Base-by-base conservation (phyloP, 768 basidiomycete genomes). In the Ramaria sp. region DNA sequence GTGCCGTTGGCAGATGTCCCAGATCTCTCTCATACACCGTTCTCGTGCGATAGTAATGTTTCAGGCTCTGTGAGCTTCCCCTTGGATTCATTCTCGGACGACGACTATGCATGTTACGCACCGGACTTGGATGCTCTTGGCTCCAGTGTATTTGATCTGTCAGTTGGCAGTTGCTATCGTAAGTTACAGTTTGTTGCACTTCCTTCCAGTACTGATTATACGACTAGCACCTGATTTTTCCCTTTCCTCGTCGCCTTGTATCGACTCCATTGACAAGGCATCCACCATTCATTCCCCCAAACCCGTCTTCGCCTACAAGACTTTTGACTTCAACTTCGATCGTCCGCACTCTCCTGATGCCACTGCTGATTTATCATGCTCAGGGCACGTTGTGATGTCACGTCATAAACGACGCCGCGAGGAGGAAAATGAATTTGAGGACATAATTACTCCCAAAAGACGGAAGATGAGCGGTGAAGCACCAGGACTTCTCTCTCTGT, bases 261-360 rank as follows among this genome's bases (percentile, higher is more conserved):
- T n/a, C 13, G 24, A 37, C 15, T 19, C 51, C 31, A 17, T 45
- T 27, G 39, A 57, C 12, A 15, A 37, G 17, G 47, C 49, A 12
- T 37, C 20, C 27, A 57, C 34, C n/a, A 57, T 57, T 49, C 48
- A 57, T 49, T 57, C 55, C 11, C 55, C 55, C 2, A 57, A 49
- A 42, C 55, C 55, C 10, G 55, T 57, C 24, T 57, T 57, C 38
- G 55, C 11, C 3, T 57, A 57, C 34, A 48, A 19, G 22, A 57
- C 47, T 10, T 47, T 57, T n/a, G 31, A 57, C 31, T 57, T 57
- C 37, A 45, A 57, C 37, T 41, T 57, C n/a, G 43, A 38, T 30
- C 46, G 55, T n/a, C 34, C 47, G 2, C 33, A 27, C 20, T 33
- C 43, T 17, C 46, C 46, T 38, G 38, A 49, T 15, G 33, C 13